Percentiles rank a stretch among this genome's conserved stretches.
Evolutionary conservation across 805 yeast species (phyloP).

Genomic region (Cyberlindnera nakhonratchasimensis): DNA sequence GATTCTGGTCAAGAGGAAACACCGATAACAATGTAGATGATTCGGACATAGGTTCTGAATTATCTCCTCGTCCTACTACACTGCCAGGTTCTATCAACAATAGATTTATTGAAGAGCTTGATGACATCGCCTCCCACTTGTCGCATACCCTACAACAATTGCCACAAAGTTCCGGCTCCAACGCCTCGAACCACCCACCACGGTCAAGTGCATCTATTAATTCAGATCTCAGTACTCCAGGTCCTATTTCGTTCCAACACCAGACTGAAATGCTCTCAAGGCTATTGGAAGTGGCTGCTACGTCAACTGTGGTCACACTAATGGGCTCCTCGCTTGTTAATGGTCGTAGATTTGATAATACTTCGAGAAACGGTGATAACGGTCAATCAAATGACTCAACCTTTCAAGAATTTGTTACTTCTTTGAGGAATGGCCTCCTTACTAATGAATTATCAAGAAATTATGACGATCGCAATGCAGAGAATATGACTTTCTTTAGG

Average conservation of each 20-base stretch:
- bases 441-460: constrained; percentile 36
- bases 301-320: constrained; percentile 40
- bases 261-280: constrained; percentile 43
- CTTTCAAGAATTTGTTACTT: constrained; percentile 42
- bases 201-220: constrained; percentile 5
- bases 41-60: no score
- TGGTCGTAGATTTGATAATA: constrained; percentile 32
- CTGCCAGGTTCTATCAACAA: not conserved
- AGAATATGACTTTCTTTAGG: constrained; percentile 36
- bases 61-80: no score
- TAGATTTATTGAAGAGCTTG: constrained; percentile 23
- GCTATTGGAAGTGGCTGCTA: constrained; percentile 42
- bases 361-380: constrained; percentile 13
- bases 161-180: not conserved
- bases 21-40: not conserved
- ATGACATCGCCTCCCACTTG: constrained; percentile 22
- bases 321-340: constrained; percentile 30
- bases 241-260: constrained; percentile 20
- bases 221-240: constrained; percentile 6
- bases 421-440: constrained; percentile 38
- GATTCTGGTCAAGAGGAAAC: constrained; percentile 18
- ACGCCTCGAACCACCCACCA: not conserved
- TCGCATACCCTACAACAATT: constrained; percentile 6
- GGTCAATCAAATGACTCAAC: constrained; percentile 30
- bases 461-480: constrained; percentile 4